Base-by-base conservation (phyloP, 768 basidiomycete species). In the Mycena latifolia region DNA sequence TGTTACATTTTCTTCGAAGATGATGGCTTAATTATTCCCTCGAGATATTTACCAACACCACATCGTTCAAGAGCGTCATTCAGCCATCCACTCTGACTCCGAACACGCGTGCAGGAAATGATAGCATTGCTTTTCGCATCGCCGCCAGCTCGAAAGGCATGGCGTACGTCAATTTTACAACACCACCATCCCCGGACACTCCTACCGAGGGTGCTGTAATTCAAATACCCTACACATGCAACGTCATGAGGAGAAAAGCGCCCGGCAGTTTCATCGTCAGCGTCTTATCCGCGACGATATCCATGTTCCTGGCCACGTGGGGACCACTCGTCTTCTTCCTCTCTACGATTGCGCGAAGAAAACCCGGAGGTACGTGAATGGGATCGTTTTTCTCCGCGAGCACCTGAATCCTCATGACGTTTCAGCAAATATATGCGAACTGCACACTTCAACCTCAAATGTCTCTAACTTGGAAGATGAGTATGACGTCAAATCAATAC, bases 41-140 rank as follows among this genome's bases (percentile, higher is more conserved):
- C 18, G 3, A 69, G 67, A 17, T 69, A 2, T 65, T 69, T 48
- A 69, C 67, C 18, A 69, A 69, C 48, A 65, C 63, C 7, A 69
- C 67, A 20, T 51, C 67, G 6, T 69, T 69, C 47, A 65, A 56
- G 11, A 22, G 22, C 3, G 6, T 22, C 11, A 60, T 60, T 52
- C 27, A 2, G 17, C 2, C 7, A 14, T 41, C 51, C n/a, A n/a
- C n/a, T n/a, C n/a, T n/a, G n/a, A n/a, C n/a, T n/a, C n/a, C n/a
- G n/a, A n/a, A n/a, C n/a, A n/a, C n/a, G n/a, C n/a, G n/a, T n/a
- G 25, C 22, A 14, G 37, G 29, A 5, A 25, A 31, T 29, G 14
- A 27, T 22, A 54, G 29, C 35, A 12, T 27, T 5, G 17, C 63
- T 10, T 69, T 58, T 39, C 55, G 61, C 8, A 43, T 17, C 7